These are phyloP conservation scores for Theileria orientalis DNA, from an alignment of 169 alveolate species.

Conservation along the genomic window DNA sequence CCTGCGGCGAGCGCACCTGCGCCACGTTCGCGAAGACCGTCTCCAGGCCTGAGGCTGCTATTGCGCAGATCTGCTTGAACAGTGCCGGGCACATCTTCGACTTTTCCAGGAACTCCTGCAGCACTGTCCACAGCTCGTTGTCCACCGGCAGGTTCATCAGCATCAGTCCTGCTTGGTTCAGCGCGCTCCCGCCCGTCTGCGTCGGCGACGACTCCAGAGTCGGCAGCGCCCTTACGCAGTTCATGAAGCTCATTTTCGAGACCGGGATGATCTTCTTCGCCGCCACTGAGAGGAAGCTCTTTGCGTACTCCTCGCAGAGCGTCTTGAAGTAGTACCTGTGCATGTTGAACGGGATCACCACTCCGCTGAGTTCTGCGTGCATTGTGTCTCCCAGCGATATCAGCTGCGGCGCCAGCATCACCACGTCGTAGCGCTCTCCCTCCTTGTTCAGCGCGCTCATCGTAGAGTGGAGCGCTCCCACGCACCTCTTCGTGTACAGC, in stretches of 20 bases:
- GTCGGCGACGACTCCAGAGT: slow-evolving; percentile 1
- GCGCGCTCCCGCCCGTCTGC: neutral
- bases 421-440: slow-evolving; percentile 26
- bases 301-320: slow-evolving; percentile 58
- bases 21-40: slow-evolving; percentile 17
- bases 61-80: slow-evolving; percentile 29
- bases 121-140: slow-evolving; percentile 18
- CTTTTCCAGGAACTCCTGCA: slow-evolving; percentile 35
- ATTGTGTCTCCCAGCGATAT: slow-evolving; percentile 48
- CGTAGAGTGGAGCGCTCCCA: slow-evolving; percentile 35
- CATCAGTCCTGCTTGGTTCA: slow-evolving; percentile 21
- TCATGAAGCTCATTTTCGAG: slow-evolving; percentile 22
- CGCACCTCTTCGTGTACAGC: slow-evolving; percentile 47
- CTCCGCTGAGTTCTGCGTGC: slow-evolving; percentile 25
- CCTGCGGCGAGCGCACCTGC: slow-evolving; percentile 1
- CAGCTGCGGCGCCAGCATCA: slow-evolving; percentile 55
- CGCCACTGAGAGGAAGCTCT: slow-evolving; percentile 40
- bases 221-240: slow-evolving; percentile 27
- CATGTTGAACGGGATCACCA: slow-evolving; percentile 52
- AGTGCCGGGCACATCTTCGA: slow-evolving; percentile 46
- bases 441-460: slow-evolving; percentile 2
- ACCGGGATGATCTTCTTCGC: slow-evolving; percentile 49
- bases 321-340: slow-evolving; percentile 45
- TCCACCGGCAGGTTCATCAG: slow-evolving; percentile 36
- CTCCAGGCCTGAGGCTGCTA: slow-evolving; percentile 54